Base-by-base conservation (phyloP, 345 rosid genomes). In the Melaleuca alternifolia region DNA sequence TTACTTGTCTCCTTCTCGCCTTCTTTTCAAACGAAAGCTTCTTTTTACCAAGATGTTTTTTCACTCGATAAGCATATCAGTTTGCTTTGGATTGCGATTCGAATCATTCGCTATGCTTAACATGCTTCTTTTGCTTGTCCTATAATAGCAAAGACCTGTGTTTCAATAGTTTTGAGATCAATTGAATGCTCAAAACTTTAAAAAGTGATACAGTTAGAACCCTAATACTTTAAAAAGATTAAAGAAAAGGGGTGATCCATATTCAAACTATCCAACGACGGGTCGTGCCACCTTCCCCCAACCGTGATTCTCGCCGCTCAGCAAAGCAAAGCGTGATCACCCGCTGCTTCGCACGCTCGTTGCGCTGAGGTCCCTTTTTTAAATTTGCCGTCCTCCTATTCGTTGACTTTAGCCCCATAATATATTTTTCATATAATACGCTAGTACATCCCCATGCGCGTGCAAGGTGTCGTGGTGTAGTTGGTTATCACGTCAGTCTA, bases 401-500 rank as follows among this genome's bases (percentile, higher is more conserved):
- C 2, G 48, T 71, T 33, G 48, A 33, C 48, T 37, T 71, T 71
- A 24, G 33, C 48, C 79, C 30, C 1, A 62, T 30, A 0, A 1
- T 1, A 16, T 0, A 3, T 1, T 0, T 0, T 18, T 18, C 0
- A 71, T 71, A 71, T 33, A 9, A 5, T 18, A 16, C 37, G 5
- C 5, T 20, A 9, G 5, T 2, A 10, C 0, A 0, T 0, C 0
- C 0, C 2, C 23, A 41, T 1, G 26, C 24, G 26, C 24, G 3
- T 16, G 48, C 0, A 8, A 0, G 98, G 99, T 95, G 91, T 95
- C 96, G 95, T 95, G 98, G 98, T 96, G 98, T 94, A 94, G 98
- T 96, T 95, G 98, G 98, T 94, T 95, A 96, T 95, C 97, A 96
- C 96, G 96, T 94, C 97, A 94, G 96, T 95, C 95, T 94, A 94